Percentiles rank a stretch among this genome's conserved stretches.
Evolutionary conservation across 257 asterid genomes (phyloP).

Genomic region (Petrea volubilis): DNA sequence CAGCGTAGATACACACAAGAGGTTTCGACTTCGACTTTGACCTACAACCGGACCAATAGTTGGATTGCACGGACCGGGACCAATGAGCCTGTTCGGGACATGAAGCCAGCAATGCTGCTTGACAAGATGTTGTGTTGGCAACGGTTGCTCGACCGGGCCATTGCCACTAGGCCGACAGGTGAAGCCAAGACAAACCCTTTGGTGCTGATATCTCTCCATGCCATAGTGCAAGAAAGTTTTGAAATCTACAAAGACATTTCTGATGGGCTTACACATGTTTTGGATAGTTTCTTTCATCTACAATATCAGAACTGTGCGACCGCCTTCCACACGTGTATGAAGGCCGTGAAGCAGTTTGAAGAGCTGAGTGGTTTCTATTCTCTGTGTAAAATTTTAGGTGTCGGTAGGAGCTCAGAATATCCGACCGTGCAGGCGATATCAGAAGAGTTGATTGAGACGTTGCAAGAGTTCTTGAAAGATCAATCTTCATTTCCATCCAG

Average conservation of each 20-base stretch:
- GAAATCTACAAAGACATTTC: slow-evolving; percentile 74
- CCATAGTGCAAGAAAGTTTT: slow-evolving; percentile 77
- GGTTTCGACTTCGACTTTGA: slow-evolving; percentile 9
- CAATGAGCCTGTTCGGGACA: slow-evolving; percentile 54
- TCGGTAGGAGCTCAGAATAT: slow-evolving; percentile 69
- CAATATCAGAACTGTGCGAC: slow-evolving; percentile 63
- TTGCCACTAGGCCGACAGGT: slow-evolving; percentile 77
- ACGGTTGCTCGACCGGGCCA: slow-evolving; percentile 68
- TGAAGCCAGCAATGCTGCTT: slow-evolving; percentile 75
- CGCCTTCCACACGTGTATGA: slow-evolving; percentile 71
- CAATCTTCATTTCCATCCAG: slow-evolving; percentile 62
- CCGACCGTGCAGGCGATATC: slow-evolving; percentile 66
- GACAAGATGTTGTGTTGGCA: slow-evolving; percentile 79
- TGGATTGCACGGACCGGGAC: slow-evolving; percentile 20
- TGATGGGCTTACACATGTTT: slow-evolving; percentile 63
- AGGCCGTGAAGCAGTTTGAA: slow-evolving; percentile 68
- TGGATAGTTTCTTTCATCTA: slow-evolving; percentile 70
- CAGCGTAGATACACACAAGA: slow-evolving; percentile 46
- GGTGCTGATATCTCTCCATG: slow-evolving; percentile 59
- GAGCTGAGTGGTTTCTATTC: slow-evolving; percentile 63
- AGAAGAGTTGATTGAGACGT: slow-evolving; percentile 64
- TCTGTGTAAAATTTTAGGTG: slow-evolving; percentile 58
- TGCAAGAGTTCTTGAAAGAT: slow-evolving; percentile 76
- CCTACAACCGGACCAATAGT: slow-evolving; percentile 29
- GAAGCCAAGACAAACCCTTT: slow-evolving; percentile 52